Evolutionary conservation across 495 filamentous ascomycete genomes (phyloP), one percentile per base, ranked within the genome.

Genomic region (Penicillium paradoxum): DNA sequence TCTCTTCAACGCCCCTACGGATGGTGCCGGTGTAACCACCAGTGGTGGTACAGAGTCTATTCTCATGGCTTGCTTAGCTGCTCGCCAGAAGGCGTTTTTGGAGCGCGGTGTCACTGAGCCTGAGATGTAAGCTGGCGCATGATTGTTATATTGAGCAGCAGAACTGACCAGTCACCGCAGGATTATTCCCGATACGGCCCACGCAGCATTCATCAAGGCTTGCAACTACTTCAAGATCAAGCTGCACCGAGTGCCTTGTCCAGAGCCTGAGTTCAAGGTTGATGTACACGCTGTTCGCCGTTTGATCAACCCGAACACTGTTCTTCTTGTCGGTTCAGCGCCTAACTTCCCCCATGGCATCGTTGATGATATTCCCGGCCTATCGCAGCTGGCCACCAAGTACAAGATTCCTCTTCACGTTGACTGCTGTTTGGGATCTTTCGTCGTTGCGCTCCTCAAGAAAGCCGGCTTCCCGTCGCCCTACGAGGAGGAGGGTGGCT

Each of bases 311-410:
- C 81, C 83, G 59, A 97, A 99, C 75, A 99, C 93, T n/a, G 77
- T 97, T 50, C 77, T 99, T 37, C 85, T 99, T 29, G 92, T 97
- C 44, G 93, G 95, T 13, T 95, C 90, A 0, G 90, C 95, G 1
- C 93, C 93, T 7, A 97, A 96, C 70, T 99, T 96, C 74, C 93
- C 93, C 36, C 95, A 99, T 63, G 93, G 93, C 45, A 95, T 97
- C 63, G 90, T 97, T 57, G 93, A 98, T 66, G 90, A 98, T 67
- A 97, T 98, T 53, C 65, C 86, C 2, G 79, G 82, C 24, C 81
- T 98, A 33, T 96, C 91, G 38, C 88, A 85, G 39, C 80, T 99
- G 11, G 95, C 93, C 0, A 65, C 87, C 10, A 82, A 82, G 60
- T 83, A 85, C 38, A 84, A 83, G 59, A 75, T 96, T 18, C 92